Conservation (phyloP, 2,329 filamentous ascomycete species). For the Calonectria hawksworthii region DNA sequence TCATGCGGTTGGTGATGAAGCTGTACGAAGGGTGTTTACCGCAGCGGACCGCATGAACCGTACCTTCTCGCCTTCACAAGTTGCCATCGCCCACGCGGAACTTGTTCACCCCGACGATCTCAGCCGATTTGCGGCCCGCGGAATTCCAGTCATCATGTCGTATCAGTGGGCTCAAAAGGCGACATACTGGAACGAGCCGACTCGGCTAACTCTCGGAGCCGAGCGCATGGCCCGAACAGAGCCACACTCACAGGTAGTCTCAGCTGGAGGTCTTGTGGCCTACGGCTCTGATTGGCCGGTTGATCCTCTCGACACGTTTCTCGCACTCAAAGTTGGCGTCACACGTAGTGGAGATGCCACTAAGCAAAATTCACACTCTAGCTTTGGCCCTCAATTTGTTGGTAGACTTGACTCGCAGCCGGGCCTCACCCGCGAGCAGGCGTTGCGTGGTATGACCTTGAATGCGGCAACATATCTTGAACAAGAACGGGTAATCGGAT, state of each 20-base stretch:
- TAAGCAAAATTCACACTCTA: conserved; percentile 44
- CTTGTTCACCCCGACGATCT: conserved; percentile 41
- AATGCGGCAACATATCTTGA: conserved; percentile 42
- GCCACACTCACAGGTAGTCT: conserved; percentile 37
- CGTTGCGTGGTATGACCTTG: conserved; percentile 41
- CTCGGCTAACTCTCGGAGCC: conserved; percentile 37
- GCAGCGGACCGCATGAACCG: conserved; percentile 1
- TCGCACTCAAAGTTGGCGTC: conserved; percentile 45
- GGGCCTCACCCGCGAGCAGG: conserved; percentile 38
- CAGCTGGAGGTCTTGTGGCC: conserved; percentile 34
- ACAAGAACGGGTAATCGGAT: conserved; percentile 43
- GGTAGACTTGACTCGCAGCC: conserved; percentile 37
- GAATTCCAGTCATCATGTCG: conserved; percentile 42
- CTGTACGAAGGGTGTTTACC: neutral
- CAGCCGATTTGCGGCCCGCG: conserved; percentile 42
- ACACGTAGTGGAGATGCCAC: conserved; percentile 44
- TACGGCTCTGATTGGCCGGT: conserved; percentile 48
- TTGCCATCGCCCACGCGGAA: conserved; percentile 46
- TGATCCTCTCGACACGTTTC: conserved; percentile 46
- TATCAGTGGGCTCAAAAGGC: conserved; percentile 48
- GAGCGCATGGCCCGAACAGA: conserved; percentile 47
- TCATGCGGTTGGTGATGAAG: neutral
- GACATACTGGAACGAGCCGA: conserved; percentile 43
- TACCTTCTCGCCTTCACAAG: conserved; percentile 31
- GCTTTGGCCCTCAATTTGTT: conserved; percentile 35